Percentiles rank a stretch among this genome's conserved stretches.
Evolutionary conservation across 306 rosid genomes (phyloP).

Genomic region (Fagus crenata): DNA sequence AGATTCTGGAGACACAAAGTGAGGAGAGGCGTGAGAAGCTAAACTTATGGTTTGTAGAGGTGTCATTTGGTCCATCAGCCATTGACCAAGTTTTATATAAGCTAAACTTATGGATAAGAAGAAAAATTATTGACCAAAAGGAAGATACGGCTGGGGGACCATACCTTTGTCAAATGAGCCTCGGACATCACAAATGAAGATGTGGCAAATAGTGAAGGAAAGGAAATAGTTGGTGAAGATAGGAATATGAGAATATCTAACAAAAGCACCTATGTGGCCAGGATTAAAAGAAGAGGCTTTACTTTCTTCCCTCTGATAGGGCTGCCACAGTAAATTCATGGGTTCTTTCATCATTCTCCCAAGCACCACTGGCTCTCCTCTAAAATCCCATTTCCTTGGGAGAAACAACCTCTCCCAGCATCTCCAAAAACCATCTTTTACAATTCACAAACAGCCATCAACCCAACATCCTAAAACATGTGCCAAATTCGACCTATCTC

Average conservation of each 20-base stretch:
- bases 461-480: constrained; percentile 19
- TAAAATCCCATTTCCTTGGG: constrained; percentile 62
- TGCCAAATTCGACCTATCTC: constrained; percentile 63
- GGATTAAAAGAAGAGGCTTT: constrained; percentile 16
- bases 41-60: too few relatives aligned
- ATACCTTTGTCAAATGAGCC: too few relatives aligned
- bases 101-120: too few relatives aligned
- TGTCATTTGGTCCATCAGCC: too few relatives aligned
- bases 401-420: constrained; percentile 38
- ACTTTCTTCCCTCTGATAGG: constrained; percentile 5
- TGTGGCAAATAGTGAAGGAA: neutral
- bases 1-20: too few relatives aligned
- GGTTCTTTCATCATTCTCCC: constrained; percentile 51
- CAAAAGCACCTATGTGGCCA: constrained; percentile 26
- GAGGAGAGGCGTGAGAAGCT: too few relatives aligned
- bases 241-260: constrained; percentile 25
- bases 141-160: too few relatives aligned
- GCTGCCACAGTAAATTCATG: constrained; percentile 41
- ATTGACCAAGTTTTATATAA: too few relatives aligned
- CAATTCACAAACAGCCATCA: constrained; percentile 31
- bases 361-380: constrained; percentile 37
- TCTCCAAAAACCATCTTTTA: constrained; percentile 31
- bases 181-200: neutral
- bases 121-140: too few relatives aligned
- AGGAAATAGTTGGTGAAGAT: constrained; percentile 30